Evolutionary conservation across 768 basidiomycete genomes (phyloP), one percentile per base, ranked within the genome.

Genomic region (Auriscalpium microsporum): DNA sequence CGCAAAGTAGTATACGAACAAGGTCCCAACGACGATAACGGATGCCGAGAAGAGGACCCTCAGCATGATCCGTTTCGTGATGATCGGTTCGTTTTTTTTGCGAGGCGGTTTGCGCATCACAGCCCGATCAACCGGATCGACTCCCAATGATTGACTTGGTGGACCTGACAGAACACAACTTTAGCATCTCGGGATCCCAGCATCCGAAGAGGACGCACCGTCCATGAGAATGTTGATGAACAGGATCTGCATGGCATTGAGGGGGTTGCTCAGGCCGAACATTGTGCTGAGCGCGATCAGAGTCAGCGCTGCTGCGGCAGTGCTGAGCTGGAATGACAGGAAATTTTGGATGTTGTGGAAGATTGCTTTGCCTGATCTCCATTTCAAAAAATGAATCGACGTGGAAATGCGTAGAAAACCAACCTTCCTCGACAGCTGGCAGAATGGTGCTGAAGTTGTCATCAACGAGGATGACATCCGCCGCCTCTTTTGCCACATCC

Each of bases 211-310:
- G 23, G 37, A 16, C 69, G 78, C 55, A 87, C 93, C 94, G 61
- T 98, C 95, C 94, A 98, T 98, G 48, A 98, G 80, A 67, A 97
- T 96, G 72, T 98, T 97, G 65, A 97, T 97, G 68, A 96, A 98
- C n/a, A 98, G 73, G 64, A 98, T 98, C 69, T 98, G 94, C 94
- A 97, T 97, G 4, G 94, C 86, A 64, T 98, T 98, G 59, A 98
- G 77, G 3, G 94, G 94, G 65, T 95, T 97, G 63, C 83, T 85
- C 36, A 96, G 76, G 13, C 87, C 84, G 63, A 98, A 82, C 68
- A 94, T 78, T 19, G 94, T 98, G 68, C 90, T 92, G 54, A 97
- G 75, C 2, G 94, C 94, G 72, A 98, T 97, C 61, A 98, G 76
- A n/a, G 90, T 86, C 61, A 98, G 74, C 3, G 94, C 94, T 19